Evolutionary conservation across 2,329 filamentous ascomycete genomes (phyloP), one percentile per base, ranked within the genome.

Genomic region (Sclerotinia minor): DNA sequence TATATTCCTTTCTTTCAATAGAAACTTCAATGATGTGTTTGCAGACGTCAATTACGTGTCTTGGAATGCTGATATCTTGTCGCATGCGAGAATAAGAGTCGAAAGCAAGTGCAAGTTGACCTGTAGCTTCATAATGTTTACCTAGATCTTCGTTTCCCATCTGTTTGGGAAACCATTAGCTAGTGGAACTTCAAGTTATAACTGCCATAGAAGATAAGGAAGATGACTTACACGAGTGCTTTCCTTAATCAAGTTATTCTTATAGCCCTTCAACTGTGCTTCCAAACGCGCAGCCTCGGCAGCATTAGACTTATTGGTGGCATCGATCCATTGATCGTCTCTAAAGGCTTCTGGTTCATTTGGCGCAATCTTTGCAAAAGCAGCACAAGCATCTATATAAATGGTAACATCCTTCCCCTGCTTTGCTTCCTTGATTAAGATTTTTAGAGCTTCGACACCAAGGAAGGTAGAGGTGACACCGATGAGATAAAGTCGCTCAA

Each of bases 181-280:
- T 49, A 61, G 21, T 17, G 21, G 32, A 26, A 26, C 2, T 50
- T 50, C 9, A n/a, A 44, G 19, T n/a, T 38, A 2, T n/a, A 26
- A 19, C 35, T 47, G 29, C 29, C 1, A 4, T 38, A 17, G 32
- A 50, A 38, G 2, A 26, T 11, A 38, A 19, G n/a, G 32, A 24
- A 35, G 9, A n/a, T 21, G 26, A 52, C 85, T 67, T 83, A 96
- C 93, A 73, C 94, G 82, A 75, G 98, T 97, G 80, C 93, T 97
- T 80, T 99, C 95, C 78, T 97, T 97, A 74, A 99, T 93, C 54
- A 98, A 81, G 75, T 98, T 99, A 77, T 97, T 97, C 80, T 95
- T 97, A 79, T 98, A 98, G 1, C 89, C 90, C 78, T 93, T 94
- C 26, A 99, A 83, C 78, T 98, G 92, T 21, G 85, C 82, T 76